These are phyloP conservation scores for Scedosporium boydii DNA, from an alignment of 2,329 filamentous ascomycete species.

Conservation along the genomic window DNA sequence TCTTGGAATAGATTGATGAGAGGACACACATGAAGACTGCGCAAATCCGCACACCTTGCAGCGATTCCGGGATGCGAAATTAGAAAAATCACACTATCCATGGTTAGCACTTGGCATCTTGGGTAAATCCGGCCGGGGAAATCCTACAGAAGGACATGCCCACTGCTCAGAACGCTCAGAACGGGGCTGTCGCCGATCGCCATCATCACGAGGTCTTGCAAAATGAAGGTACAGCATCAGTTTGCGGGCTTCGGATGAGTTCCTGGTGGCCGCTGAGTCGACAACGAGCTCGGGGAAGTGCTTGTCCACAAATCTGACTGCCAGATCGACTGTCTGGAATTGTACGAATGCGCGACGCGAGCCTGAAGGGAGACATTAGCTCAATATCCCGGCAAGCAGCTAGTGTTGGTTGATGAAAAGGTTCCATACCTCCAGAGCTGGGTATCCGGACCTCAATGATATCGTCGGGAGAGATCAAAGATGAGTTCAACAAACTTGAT, in stretches of 20 bases:
- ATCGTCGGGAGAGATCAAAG: conserved; percentile 24
- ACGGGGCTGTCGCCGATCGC: conserved; percentile 16
- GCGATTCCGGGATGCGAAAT: conserved; percentile 25
- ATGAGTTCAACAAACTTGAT: conserved; percentile 20
- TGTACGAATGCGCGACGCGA: conserved; percentile 31
- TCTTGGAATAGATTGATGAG: not conserved
- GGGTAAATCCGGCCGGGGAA: not conserved
- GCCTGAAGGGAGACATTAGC: conserved; percentile 18
- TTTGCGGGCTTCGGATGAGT: conserved; percentile 24
- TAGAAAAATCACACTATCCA: conserved; percentile 27
- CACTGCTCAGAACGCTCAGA: conserved; percentile 18
- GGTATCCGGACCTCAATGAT: conserved; percentile 29
- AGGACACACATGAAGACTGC: conserved; percentile 3
- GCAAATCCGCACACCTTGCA: conserved; percentile 27
- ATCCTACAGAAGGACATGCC: conserved; percentile 23
- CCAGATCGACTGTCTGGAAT: conserved; percentile 28
- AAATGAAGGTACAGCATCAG: conserved; percentile 30
- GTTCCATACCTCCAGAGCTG: conserved; percentile 20
- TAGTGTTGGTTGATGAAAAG: not conserved
- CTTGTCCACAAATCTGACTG: conserved; percentile 30
- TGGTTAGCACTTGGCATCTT: conserved; percentile 10
- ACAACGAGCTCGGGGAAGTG: conserved; percentile 30
- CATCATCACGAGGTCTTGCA: conserved; percentile 26
- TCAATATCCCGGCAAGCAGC: not conserved
- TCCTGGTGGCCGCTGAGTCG: conserved; percentile 24